Evolutionary conservation across 306 rosid species (phyloP).

Genomic region (Vigna trinervia): DNA sequence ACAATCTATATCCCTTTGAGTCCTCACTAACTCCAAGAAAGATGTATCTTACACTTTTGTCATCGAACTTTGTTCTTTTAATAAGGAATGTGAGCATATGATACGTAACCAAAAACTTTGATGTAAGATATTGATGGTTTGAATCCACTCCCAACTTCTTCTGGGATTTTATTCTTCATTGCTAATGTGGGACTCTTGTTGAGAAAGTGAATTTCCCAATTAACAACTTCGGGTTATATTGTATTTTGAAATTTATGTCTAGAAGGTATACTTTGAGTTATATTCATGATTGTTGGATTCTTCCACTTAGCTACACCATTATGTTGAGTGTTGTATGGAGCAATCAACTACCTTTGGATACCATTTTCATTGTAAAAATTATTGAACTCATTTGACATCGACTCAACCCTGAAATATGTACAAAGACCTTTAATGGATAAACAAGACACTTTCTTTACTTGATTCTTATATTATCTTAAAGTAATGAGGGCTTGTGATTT

Average conservation of each 20-base stretch:
- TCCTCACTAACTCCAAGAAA: background rate
- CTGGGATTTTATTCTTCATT: background rate
- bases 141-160: background rate
- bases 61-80: background rate
- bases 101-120: background rate
- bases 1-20: background rate
- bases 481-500: background rate
- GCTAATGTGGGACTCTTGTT: background rate
- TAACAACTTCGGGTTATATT: background rate
- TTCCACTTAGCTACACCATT: background rate
- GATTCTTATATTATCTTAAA: background rate
- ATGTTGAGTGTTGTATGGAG: background rate
- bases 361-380: background rate
- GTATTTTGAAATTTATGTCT: background rate
- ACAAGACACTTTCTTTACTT: background rate
- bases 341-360: background rate
- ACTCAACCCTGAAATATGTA: background rate
- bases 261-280: background rate
- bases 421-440: background rate
- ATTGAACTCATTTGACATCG: background rate
- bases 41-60: background rate
- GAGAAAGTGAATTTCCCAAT: background rate
- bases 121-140: background rate
- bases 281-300: background rate
- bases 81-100: background rate